Conservation (phyloP, 352 stramenopile genomes). For the Halophytophthora polymorphica region DNA sequence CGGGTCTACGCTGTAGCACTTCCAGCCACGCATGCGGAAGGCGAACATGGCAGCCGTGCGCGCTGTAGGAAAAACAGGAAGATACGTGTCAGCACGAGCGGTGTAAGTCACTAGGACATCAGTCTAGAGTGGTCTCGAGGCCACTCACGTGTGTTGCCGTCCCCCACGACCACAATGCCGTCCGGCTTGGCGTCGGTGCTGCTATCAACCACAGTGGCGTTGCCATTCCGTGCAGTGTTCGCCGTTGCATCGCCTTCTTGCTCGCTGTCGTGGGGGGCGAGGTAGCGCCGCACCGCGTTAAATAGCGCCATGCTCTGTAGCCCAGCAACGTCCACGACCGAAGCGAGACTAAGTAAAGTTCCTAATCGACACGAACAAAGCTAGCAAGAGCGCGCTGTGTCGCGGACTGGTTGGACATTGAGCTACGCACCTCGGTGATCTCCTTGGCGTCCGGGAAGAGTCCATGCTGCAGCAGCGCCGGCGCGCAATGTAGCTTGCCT, state of each 20-base stretch:
- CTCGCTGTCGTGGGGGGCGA: slow-evolving; percentile 32
- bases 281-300: slow-evolving; percentile 70
- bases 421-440: slow-evolving; percentile 59
- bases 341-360: neutral
- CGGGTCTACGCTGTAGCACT: slow-evolving; percentile 76
- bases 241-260: slow-evolving; percentile 1
- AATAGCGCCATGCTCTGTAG: slow-evolving; percentile 81
- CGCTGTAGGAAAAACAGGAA: too few species aligned
- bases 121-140: slow-evolving; percentile 1
- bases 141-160: slow-evolving; percentile 71
- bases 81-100: too few species aligned
- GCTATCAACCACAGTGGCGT: neutral
- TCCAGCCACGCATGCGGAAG: slow-evolving; percentile 66
- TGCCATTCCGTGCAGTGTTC: too few species aligned
- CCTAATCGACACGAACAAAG: neutral
- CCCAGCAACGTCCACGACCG: slow-evolving; percentile 1
- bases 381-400: too few species aligned
- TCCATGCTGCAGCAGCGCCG: slow-evolving; percentile 60
- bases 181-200: slow-evolving; percentile 29
- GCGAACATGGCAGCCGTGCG: slow-evolving; percentile 78
- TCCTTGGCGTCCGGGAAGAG: slow-evolving; percentile 84
- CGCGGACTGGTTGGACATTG: too few species aligned
- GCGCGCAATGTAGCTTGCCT: slow-evolving; percentile 69
- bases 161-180: slow-evolving; percentile 74
- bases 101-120: neutral